These are phyloP conservation scores for Sugiyamaella sp. DNA, from an alignment of 1,139 yeast genomes.

Conservation along the genomic window DNA sequence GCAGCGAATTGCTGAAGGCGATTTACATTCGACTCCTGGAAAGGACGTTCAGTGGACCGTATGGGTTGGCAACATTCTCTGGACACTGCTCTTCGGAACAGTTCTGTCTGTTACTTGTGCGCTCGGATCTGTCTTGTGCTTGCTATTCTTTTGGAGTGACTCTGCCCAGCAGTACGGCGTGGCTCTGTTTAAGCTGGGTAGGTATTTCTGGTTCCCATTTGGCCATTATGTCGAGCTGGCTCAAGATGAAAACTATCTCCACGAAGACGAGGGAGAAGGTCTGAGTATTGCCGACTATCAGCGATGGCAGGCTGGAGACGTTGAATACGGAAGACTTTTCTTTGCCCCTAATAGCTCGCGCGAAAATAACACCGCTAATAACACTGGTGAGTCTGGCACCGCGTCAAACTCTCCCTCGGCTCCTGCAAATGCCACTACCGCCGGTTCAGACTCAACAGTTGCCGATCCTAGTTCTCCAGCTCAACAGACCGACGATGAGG, in stretches of 20 bases:
- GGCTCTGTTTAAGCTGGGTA: conserved; percentile 64
- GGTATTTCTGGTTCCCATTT: conserved; percentile 78
- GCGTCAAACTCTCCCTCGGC: conserved; percentile 3
- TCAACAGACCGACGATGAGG: conserved; percentile 25
- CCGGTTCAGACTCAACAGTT: conserved; percentile 7
- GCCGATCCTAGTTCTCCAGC: conserved; percentile 9
- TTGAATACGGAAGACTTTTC: conserved; percentile 61
- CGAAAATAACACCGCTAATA: conserved; percentile 4
- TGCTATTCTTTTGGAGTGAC: conserved; percentile 41
- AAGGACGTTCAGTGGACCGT: conserved; percentile 64
- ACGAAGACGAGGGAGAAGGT: conserved; percentile 90
- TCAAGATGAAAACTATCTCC: conserved; percentile 76
- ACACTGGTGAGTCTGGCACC: conserved; percentile 1
- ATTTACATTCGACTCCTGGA: conserved; percentile 78
- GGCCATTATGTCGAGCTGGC: conserved; percentile 84
- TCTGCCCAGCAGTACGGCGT: conserved; percentile 60
- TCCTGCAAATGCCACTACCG: background rate
- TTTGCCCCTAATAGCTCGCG: conserved; percentile 57
- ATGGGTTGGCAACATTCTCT: conserved; percentile 67
- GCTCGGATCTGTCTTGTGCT: conserved; percentile 51
- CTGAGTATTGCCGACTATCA: conserved; percentile 82
- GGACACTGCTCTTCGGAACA: conserved; percentile 76
- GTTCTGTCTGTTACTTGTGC: conserved; percentile 60
- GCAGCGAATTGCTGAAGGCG: conserved; percentile 88
- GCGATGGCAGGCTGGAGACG: conserved; percentile 81